Conservation (phyloP, 768 basidiomycete species). For the Mycena indigotica region DNA sequence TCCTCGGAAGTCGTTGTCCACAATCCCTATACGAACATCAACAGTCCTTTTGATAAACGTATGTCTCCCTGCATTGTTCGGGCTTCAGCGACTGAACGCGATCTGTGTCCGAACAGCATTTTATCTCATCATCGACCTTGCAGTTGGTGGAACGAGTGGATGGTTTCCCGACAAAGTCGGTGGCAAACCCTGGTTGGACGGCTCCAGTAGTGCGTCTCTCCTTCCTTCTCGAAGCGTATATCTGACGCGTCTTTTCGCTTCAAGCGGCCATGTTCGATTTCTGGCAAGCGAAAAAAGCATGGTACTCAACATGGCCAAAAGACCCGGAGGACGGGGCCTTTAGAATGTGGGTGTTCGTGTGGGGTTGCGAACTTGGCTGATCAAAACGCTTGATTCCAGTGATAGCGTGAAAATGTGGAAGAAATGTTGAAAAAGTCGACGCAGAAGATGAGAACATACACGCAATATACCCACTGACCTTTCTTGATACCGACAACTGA, state of each 20-base stretch:
- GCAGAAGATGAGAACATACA: neutral
- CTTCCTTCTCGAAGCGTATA: neutral
- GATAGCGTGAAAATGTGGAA: slow-evolving; percentile 57
- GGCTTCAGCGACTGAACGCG: slow-evolving; percentile 27
- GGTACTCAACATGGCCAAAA: slow-evolving; percentile 73
- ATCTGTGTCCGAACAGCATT: slow-evolving; percentile 64
- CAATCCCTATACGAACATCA: slow-evolving; percentile 68
- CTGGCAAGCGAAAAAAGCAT: slow-evolving; percentile 56
- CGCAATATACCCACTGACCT: slow-evolving; percentile 2
- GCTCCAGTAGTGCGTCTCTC: slow-evolving; percentile 46
- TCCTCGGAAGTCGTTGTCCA: slow-evolving; percentile 49
- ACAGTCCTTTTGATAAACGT: slow-evolving; percentile 85
- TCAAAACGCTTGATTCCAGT: slow-evolving; percentile 25
- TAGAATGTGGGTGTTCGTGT: slow-evolving; percentile 55
- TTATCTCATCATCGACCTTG: slow-evolving; percentile 75
- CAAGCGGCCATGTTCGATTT: slow-evolving; percentile 73
- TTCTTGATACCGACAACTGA: neutral
- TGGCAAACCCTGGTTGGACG: slow-evolving; percentile 77
- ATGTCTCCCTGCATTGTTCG: slow-evolving; percentile 26
- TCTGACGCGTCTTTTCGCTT: neutral
- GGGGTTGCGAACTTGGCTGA: neutral
- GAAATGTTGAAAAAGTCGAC: slow-evolving; percentile 26
- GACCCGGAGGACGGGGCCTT: slow-evolving; percentile 62
- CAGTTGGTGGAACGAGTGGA: slow-evolving; percentile 80
- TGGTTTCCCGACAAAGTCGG: slow-evolving; percentile 87